Evolutionary conservation across 495 filamentous ascomycete genomes (phyloP), one percentile per base, ranked within the genome.

Genomic region (Cenococcum geophilum): DNA sequence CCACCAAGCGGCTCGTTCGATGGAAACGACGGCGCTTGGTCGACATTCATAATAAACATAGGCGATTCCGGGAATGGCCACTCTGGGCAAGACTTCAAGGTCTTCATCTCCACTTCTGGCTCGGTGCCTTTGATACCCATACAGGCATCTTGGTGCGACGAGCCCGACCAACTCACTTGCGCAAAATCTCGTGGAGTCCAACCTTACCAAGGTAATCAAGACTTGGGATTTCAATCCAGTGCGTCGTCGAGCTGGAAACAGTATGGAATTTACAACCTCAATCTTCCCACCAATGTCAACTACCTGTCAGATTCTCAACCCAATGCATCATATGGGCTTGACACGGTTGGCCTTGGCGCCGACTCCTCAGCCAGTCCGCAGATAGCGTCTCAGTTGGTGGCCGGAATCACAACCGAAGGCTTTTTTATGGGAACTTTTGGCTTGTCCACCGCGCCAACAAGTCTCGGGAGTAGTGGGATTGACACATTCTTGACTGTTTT

Each of bases 11-110:
- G 56, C 20, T 25, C 37, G 10, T 70, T 61, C 22, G 65, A 68
- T 20, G 68, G 68, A 8, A 70, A 68, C 48, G 68, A 70, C 61
- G 68, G 68, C 5, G 50, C 61, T 23, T 70, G 68, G 68, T 68
- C 68, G 1, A 66, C 65, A 1, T 70, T 70, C 49, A 40, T 45
- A 16, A 58, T 70, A 55, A 64, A 62, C 40, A 43, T 68, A 18
- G 68, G 68, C 22, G 62, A 63, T 42, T 61, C 61, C 22, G 21
- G 9, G 9, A 51, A 20, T 25, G 43, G 27, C 9, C 32, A 34
- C 32, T 27, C 22, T n/a, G 66, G 66, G 10, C 66, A 68, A 37
- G 57, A 65, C 37, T 68, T 68, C 53, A 59, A 37, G 20, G 56
- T 66, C 22, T 58, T 64, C 22, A 58, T 59, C 5, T 64, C 61